phyloP scores from a whole-genome alignment of 73 alveolate species.

The Blepharisma stoltei region DNA sequence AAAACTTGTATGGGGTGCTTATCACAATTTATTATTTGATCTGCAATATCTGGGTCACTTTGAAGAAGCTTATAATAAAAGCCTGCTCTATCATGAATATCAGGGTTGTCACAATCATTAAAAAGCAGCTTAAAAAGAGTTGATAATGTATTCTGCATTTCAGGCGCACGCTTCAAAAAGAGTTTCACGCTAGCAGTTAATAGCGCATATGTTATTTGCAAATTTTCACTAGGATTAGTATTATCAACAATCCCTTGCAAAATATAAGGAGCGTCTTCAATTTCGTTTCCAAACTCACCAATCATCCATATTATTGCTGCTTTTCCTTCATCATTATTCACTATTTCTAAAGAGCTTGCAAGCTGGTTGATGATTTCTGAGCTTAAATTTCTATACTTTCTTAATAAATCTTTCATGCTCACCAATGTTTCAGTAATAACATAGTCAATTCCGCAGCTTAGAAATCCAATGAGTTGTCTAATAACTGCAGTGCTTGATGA shows the following conservation, averaged over 20 bases:
- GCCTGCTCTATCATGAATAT: conserved; percentile 52
- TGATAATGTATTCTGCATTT: conserved; percentile 52
- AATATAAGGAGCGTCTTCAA: conserved; percentile 63
- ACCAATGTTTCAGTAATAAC: conserved; percentile 56
- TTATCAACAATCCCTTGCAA: conserved; percentile 61
- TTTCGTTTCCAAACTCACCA: conserved; percentile 62
- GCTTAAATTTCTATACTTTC: conserved; percentile 54
- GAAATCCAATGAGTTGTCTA: conserved; percentile 46
- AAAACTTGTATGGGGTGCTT: conserved; percentile 33
- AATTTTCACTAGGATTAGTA: conserved; percentile 43
- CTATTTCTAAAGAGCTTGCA: not conserved
- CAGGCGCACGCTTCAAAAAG: conserved; percentile 76
- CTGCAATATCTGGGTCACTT: conserved; percentile 45
- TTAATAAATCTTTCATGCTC: conserved; percentile 50
- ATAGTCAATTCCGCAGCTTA: conserved; percentile 47
- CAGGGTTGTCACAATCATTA: conserved; percentile 44
- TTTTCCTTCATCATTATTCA: conserved; percentile 45
- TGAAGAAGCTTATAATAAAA: conserved; percentile 58
- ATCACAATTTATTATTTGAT: conserved; percentile 36
- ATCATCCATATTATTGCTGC: conserved; percentile 70
- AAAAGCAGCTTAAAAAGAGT: conserved; percentile 37
- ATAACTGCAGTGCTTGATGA: conserved; percentile 39
- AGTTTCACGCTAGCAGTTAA: conserved; percentile 49
- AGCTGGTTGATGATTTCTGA: conserved; percentile 19
- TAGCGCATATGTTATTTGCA: conserved; percentile 38